Base-by-base conservation (phyloP, 1,284 basidiomycete genomes). In the Puccinia novopanici region DNA sequence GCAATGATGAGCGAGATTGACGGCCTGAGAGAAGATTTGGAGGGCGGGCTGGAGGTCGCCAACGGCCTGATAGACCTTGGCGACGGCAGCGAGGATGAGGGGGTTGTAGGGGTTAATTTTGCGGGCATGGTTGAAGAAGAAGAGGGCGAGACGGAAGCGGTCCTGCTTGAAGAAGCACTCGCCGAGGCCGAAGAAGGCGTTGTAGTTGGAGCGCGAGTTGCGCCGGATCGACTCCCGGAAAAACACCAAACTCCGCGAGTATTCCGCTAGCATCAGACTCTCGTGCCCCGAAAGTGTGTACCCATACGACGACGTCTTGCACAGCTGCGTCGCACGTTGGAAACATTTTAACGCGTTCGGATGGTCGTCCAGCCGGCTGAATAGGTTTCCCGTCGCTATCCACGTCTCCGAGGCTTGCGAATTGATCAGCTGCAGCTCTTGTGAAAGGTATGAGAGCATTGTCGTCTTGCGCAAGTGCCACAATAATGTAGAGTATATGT, bases 161-260 rank as follows among this genome's bases (percentile, higher is more conserved):
- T 92, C 95, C 89, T 92, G 92, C 83, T 92, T 90, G 85, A 95
- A 88, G 88, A 96, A 98, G 85, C 94, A 95, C 71, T 92, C 92
- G 77, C 95, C 95, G 83, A 98, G 88, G n/a, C 95, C 95, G 87
- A 97, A 98, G 94, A 95, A 98, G 77, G 95, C 95, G 87, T 95
- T 95, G 87, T 97, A 98, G 86, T 95, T 93, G 86, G 93, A 90
- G 84, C 89, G 87, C 34, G 57, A 30, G 88, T 97, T 93, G 78
- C 91, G 91, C 86, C 92, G 90, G 85, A 98, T 89, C 57, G 95
- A 94, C 75, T 90, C 91, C 85, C 95, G 91, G 86, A 95, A 98
- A 87, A 93, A 95, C 80, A 89, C 90, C 83, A 94, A 90, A 42
- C 94, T 94, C 86, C 92, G 91, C 84, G 94, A 92, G 83, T 92